phyloP scores from a whole-genome alignment of 2,329 filamentous ascomycete species.

The Paracamarosporium sp. region DNA sequence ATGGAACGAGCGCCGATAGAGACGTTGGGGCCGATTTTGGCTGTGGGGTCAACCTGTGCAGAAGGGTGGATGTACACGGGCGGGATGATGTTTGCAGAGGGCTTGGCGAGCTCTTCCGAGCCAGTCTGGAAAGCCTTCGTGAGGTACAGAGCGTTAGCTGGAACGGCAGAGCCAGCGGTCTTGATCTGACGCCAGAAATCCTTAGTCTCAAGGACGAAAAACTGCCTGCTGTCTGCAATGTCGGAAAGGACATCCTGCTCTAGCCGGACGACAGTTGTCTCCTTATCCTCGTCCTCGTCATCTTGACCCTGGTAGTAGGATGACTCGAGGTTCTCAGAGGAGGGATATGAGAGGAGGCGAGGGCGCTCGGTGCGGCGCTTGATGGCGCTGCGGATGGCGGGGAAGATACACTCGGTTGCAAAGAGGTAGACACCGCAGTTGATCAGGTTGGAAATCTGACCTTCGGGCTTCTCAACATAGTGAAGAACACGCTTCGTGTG shows the following conservation, averaged over 20 bases:
- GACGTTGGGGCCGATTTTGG: conserved; percentile 96
- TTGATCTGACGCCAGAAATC: conserved; percentile 99
- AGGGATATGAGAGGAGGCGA: conserved; percentile 91
- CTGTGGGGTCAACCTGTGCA: conserved; percentile 88
- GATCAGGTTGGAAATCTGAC: conserved; percentile 96
- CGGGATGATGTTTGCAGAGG: conserved; percentile 85
- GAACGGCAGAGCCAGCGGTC: conserved; percentile 95
- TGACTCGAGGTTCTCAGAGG: conserved; percentile 87
- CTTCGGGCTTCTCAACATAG: conserved; percentile 99
- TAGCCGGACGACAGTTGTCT: conserved; percentile 87
- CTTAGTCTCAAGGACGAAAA: conserved; percentile 98
- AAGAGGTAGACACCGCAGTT: conserved; percentile 99
- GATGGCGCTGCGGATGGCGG: conserved; percentile 90
- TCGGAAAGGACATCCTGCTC: conserved; percentile 98
- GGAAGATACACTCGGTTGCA: conserved; percentile 93
- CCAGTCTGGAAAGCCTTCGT: conserved; percentile 88
- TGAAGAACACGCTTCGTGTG: conserved; percentile 96
- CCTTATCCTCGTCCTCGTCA: conserved; percentile 76
- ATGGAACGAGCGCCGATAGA: conserved; percentile 89
- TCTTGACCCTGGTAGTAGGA: conserved; percentile 67
- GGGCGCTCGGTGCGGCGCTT: conserved; percentile 93
- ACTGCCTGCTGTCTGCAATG: conserved; percentile 95
- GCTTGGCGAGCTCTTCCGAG: conserved; percentile 80
- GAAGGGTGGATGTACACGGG: conserved; percentile 96
- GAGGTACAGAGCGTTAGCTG: conserved; percentile 94